Base-by-base conservation (phyloP, 345 rosid species). In the Brassica napus region DNA sequence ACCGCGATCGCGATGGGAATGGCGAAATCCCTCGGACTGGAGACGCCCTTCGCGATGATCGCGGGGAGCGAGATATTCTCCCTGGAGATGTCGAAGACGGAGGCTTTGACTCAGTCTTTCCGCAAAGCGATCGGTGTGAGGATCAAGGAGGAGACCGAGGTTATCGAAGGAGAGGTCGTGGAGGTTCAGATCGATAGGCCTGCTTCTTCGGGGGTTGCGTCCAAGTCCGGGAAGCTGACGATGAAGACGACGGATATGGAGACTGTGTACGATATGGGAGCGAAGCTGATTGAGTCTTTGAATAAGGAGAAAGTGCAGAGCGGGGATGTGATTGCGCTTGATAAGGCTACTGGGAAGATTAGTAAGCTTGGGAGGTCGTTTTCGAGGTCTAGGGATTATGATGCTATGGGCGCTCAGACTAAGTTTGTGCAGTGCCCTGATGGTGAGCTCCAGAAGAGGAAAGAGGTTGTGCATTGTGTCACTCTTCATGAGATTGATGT, bases 191-290 rank as follows among this genome's bases (percentile, higher is more conserved):
- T 94, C 24, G 98, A 93, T 67, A 84, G 98, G 9, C 90, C 97
- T 8, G 97, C 94, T 0, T 87, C 84, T 21, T 68, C 97, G 0
- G 97, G 98, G 0, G 91, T 85, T 0, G 98, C 98, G 4, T 87
- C 95, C 0, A 94, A 94, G 89, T 90, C 98, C 0, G 98, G 98
- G 69, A 94, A 90, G 84, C 64, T 94, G 75, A 94, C 98, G 0
- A 83, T 94, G 76, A 94, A 94, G 88, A 94, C 98, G 0, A 94
- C 98, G 0, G 98, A 94, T 80, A 94, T 94, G 98, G 98, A 94
- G 80, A 90, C 94, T 0, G 87, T 91, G 8, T 94, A 94, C 23
- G 98, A 94, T 14, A 74, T 94, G 78, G 98, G 98, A 28, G 87
- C 87, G 8, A 94, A 93, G 91, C 89, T 94, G 98, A 94, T 93